A percentile compares a stretch with the other conserved stretches of the same genome.
These are phyloP conservation scores for Phellinidium pouzarii DNA, from an alignment of 1,284 basidiomycete genomes.

Conservation along the genomic window DNA sequence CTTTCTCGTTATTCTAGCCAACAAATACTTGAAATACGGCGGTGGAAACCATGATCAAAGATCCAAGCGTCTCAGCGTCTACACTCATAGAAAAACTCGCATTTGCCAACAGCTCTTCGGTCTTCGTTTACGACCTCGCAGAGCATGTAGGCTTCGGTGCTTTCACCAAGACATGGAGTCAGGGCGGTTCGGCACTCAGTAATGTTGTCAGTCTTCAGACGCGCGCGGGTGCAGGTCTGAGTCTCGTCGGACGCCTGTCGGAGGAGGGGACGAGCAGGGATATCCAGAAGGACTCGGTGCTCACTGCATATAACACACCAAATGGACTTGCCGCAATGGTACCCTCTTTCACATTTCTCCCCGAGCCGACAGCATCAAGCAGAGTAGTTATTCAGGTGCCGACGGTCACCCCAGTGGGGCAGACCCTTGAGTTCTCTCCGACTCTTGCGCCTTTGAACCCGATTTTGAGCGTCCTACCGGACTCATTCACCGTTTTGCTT, in stretches of 20 bases:
- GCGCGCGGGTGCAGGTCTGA: slow-evolving; percentile 80
- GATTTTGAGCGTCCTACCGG: slow-evolving; percentile 54
- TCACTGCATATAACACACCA: slow-evolving; percentile 75
- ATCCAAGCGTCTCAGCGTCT: slow-evolving; percentile 39
- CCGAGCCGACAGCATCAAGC: slow-evolving; percentile 50
- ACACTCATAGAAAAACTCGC: slow-evolving; percentile 61
- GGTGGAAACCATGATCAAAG: neutral
- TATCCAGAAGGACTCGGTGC: slow-evolving; percentile 44
- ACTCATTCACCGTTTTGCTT: slow-evolving; percentile 69
- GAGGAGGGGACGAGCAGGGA: slow-evolving; percentile 69
- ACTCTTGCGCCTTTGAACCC: slow-evolving; percentile 64
- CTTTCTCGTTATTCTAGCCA: neutral
- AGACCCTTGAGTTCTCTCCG: slow-evolving; percentile 64
- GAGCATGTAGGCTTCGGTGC: slow-evolving; percentile 73
- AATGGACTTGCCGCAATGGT: slow-evolving; percentile 73
- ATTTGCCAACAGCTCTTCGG: slow-evolving; percentile 46
- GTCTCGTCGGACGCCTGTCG: slow-evolving; percentile 75
- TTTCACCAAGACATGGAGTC: slow-evolving; percentile 56
- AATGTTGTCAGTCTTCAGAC: slow-evolving; percentile 74
- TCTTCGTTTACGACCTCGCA: slow-evolving; percentile 78
- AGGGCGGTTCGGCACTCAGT: slow-evolving; percentile 35
- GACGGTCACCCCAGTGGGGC: slow-evolving; percentile 56
- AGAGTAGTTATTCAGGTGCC: slow-evolving; percentile 78
- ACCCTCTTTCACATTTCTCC: slow-evolving; percentile 60
- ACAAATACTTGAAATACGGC: neutral